Evolutionary conservation across 495 filamentous ascomycete species (phyloP).

Genomic region (Cercophora scortea): DNA sequence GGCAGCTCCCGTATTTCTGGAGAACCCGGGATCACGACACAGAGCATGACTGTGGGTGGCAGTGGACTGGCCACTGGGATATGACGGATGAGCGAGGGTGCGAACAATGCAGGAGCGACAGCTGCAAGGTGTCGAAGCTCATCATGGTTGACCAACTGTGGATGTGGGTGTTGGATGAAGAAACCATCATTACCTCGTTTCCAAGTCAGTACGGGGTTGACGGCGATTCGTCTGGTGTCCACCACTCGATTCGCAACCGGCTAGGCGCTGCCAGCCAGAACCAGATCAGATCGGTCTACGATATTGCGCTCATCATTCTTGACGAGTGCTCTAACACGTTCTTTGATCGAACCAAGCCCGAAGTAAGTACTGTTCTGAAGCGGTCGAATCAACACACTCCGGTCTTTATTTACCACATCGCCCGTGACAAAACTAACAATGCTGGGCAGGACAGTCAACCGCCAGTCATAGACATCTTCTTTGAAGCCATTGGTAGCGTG

Average conservation of each 20-base stretch:
- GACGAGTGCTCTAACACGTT: conserved; percentile 58
- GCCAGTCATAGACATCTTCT: conserved; percentile 64
- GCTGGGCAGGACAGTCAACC: conserved; percentile 44
- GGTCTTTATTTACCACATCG: neutral
- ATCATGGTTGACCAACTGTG: conserved; percentile 74
- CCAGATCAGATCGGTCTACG: conserved; percentile 59
- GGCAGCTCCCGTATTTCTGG: too few relatives aligned
- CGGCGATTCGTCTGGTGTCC: conserved; percentile 55
- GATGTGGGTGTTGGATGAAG: conserved; percentile 62
- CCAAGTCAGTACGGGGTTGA: conserved; percentile 60
- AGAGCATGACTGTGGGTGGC: neutral
- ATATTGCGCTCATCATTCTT: conserved; percentile 58
- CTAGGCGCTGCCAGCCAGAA: conserved; percentile 32
- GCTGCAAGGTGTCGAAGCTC: conserved; percentile 46
- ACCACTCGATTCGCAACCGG: conserved; percentile 46
- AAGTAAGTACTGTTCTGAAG: conserved; percentile 6
- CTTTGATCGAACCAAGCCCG: conserved; percentile 49
- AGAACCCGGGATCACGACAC: neutral
- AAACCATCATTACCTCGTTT: conserved; percentile 61
- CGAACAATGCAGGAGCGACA: conserved; percentile 23
- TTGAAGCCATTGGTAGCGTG: conserved; percentile 35
- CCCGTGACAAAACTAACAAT: neutral
- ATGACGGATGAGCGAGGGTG: conserved; percentile 11
- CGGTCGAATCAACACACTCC: too few relatives aligned
- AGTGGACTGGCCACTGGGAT: conserved; percentile 11